Evolutionary conservation across 2,329 filamentous ascomycete species (phyloP).

Genomic region (Phialocephala sp.): DNA sequence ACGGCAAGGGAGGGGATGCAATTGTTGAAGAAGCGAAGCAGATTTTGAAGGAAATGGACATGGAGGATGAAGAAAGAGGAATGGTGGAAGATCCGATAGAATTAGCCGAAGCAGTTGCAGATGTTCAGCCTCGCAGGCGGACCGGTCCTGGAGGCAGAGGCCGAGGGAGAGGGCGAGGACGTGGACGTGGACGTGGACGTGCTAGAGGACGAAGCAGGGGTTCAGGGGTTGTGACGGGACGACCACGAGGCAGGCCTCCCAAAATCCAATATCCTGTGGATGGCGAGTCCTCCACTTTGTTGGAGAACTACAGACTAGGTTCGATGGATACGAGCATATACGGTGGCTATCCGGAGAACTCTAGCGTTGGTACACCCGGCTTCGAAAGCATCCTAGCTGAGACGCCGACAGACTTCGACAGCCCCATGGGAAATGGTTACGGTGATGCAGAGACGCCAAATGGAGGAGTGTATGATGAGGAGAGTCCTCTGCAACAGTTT

Average conservation of each 20-base stretch:
- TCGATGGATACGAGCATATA: background rate
- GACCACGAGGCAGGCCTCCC: background rate
- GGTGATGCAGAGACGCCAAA: constrained; percentile 1
- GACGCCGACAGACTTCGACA: background rate
- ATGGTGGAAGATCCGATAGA: constrained; percentile 5
- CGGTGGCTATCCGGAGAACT: background rate
- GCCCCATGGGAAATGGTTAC: background rate
- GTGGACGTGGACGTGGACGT: constrained; percentile 3
- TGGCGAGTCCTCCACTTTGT: background rate
- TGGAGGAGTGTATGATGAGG: constrained; percentile 13
- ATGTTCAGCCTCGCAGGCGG: background rate
- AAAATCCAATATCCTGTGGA: background rate
- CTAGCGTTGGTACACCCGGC: background rate
- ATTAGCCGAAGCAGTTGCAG: background rate
- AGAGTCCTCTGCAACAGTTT: background rate
- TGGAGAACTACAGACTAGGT: background rate
- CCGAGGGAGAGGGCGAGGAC: constrained; percentile 25
- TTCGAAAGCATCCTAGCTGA: background rate
- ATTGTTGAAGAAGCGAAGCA: constrained; percentile 22
- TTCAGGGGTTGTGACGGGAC: background rate
- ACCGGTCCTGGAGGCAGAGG: background rate
- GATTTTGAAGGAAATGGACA: constrained; percentile 34
- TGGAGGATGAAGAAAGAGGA: constrained; percentile 24
- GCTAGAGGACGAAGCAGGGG: constrained; percentile 11
- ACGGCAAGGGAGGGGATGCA: constrained; percentile 9